These are phyloP conservation scores for Penicillium nucicola DNA, from an alignment of 495 filamentous ascomycete species.

Conservation along the genomic window DNA sequence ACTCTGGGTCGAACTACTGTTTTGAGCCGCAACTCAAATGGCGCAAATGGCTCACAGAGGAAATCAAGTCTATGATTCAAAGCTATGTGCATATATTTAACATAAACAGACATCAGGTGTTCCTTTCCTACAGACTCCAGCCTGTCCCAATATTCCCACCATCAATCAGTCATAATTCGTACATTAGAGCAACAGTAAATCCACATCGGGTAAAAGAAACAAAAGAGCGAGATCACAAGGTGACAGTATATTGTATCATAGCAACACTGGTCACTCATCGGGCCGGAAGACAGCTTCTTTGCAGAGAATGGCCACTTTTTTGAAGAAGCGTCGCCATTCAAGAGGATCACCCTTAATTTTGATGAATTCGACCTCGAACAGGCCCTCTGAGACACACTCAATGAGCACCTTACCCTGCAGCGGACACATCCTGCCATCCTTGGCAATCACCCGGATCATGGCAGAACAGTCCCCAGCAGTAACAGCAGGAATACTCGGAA, in stretches of 20 bases:
- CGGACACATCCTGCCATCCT: constrained; percentile 75
- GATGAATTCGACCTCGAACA: constrained; percentile 86
- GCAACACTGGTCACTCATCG: constrained; percentile 24
- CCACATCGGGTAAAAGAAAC: constrained; percentile 1
- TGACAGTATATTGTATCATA: neutral
- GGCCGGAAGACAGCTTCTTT: constrained; percentile 70
- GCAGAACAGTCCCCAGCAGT: constrained; percentile 48
- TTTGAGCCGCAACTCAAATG: too few species aligned
- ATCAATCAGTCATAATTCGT: constrained; percentile 12
- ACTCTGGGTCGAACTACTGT: too few species aligned
- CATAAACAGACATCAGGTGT: neutral
- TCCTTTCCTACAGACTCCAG: constrained; percentile 11
- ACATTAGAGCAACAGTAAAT: constrained; percentile 4
- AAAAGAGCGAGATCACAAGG: neutral
- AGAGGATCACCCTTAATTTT: constrained; percentile 95
- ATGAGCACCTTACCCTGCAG: constrained; percentile 82
- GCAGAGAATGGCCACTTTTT: constrained; percentile 79
- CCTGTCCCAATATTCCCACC: neutral
- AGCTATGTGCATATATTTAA: constrained; percentile 9
- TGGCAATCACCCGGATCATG: constrained; percentile 67
- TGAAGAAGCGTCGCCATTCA: constrained; percentile 97
- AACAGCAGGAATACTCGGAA: constrained; percentile 47
- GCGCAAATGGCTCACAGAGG: too few species aligned
- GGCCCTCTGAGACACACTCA: constrained; percentile 59
- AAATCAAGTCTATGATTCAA: neutral